Evolutionary conservation across 2,329 filamentous ascomycete species (phyloP), one percentile per base, ranked within the genome.

Genomic region (Beauveria australis): DNA sequence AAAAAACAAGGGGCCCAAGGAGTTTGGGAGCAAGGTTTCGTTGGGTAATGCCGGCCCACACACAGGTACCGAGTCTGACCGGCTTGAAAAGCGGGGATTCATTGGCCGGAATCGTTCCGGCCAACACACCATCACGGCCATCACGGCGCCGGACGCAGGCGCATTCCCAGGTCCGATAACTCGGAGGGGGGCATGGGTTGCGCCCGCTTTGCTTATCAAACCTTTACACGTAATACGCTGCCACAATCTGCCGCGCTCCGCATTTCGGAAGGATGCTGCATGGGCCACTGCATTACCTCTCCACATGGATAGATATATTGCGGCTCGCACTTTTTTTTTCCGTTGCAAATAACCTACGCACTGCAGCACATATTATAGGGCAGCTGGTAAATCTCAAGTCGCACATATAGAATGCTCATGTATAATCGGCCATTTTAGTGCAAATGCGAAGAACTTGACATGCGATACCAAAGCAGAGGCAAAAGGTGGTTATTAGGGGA

Each of bases 81-180:
- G 63, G 63, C 59, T 59, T 57, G 28, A 53, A 54, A 62, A 59
- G 59, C 52, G 55, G 67, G 65, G 62, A 14, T 2, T 51, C 60
- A 52, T 60, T 70, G 70, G 70, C 70, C 70, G 71, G 70, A 72
- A 72, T 56, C 2, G 54, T 72, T 72, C 71, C 71, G 71, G 71
- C 71, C 70, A 68, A 62, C 48, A 57, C 61, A 64, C 67, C 64
- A 69, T 48, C 62, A 66, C 68, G 68, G 68, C 67, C 65, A 68
- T 51, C 64, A 67, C 68, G 68, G 68, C 67, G 53, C 67, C 67
- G 67, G 67, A 44, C 57, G 26, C 56, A 52, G 47, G 37, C 33
- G 41, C 28, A 53, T 59, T 53, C 10, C 18, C 57, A 59, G 37
- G 14, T 46, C 57, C 57, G 57, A 59, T 53, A 26, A 33, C 46